These are phyloP conservation scores for Fulvia fulva DNA, from an alignment of 2,329 filamentous ascomycete species.

Conservation along the genomic window DNA sequence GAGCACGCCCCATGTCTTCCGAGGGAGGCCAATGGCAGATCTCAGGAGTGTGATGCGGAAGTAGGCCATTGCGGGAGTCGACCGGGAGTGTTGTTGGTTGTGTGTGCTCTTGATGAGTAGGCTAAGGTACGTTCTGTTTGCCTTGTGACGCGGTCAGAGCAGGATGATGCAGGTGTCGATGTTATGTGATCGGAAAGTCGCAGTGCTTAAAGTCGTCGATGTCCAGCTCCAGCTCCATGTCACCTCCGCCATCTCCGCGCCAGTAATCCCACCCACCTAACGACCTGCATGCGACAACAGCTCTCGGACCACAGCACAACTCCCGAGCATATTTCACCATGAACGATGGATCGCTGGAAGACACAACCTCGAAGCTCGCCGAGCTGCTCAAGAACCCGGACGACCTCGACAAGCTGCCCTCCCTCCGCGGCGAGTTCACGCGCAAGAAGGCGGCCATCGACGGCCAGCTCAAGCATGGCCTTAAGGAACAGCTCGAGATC, in stretches of 20 bases:
- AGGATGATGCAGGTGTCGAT: background rate
- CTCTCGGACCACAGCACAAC: slow-evolving; percentile 1
- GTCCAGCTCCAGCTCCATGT: background rate
- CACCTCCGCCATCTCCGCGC: background rate
- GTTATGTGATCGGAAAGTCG: background rate
- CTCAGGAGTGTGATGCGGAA: slow-evolving; percentile 91
- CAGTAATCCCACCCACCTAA: no score
- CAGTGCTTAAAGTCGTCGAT: background rate
- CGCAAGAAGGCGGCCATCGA: slow-evolving; percentile 93
- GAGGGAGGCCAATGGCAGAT: slow-evolving; percentile 78
- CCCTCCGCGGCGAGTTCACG: slow-evolving; percentile 84
- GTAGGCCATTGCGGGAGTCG: slow-evolving; percentile 43
- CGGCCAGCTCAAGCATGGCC: slow-evolving; percentile 78
- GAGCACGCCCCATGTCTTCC: slow-evolving; percentile 74
- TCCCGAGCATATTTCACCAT: slow-evolving; percentile 14
- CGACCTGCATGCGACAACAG: background rate
- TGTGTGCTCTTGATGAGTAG: no score
- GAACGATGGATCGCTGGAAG: slow-evolving; percentile 31
- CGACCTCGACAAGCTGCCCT: slow-evolving; percentile 91
- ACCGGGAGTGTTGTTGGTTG: background rate
- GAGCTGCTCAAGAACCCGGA: slow-evolving; percentile 93
- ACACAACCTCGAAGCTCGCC: slow-evolving; percentile 62
- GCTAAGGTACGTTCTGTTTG: no score
- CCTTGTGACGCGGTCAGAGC: no score
- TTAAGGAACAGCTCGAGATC: slow-evolving; percentile 88